Percentiles rank a stretch among this genome's conserved stretches.
phyloP scores from a whole-genome alignment of 805 yeast species.

The Jamesozyma rosinii region DNA sequence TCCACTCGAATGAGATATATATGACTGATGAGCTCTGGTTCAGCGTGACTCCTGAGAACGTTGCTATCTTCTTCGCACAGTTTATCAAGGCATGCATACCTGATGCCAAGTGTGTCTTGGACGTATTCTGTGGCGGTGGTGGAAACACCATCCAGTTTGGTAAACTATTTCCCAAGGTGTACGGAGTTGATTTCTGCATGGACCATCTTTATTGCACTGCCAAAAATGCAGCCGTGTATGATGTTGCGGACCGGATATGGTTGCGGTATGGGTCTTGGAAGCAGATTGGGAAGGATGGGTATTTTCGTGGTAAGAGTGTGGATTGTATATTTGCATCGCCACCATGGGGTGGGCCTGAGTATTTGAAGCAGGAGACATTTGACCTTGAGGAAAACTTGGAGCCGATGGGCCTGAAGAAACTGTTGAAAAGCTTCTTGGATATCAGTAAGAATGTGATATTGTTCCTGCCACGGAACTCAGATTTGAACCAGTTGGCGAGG shows the following conservation, averaged over 20 bases:
- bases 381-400: slow-evolving; percentile 37
- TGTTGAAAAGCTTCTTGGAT: slow-evolving; percentile 36
- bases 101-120: slow-evolving; percentile 41
- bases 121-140: slow-evolving; percentile 81
- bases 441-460: slow-evolving; percentile 44
- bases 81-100: slow-evolving; percentile 46
- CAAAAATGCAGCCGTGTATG: slow-evolving; percentile 60
- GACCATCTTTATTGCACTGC: slow-evolving; percentile 56
- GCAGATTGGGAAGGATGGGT: slow-evolving; percentile 14
- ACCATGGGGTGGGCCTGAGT: slow-evolving; percentile 81
- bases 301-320: slow-evolving; percentile 15
- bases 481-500: slow-evolving; percentile 41
- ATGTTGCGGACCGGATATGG: slow-evolving; percentile 43
- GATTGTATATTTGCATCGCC: slow-evolving; percentile 62
- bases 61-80: slow-evolving; percentile 54
- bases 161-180: slow-evolving; percentile 41
- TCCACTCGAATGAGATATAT: slow-evolving; percentile 52
- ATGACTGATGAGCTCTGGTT: slow-evolving; percentile 74
- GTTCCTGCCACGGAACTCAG: slow-evolving; percentile 55
- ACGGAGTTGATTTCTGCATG: slow-evolving; percentile 54
- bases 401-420: slow-evolving; percentile 41
- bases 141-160: slow-evolving; percentile 79
- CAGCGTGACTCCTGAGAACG: slow-evolving; percentile 75
- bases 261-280: slow-evolving; percentile 41
- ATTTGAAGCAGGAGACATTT: slow-evolving; percentile 36